phyloP scores from a whole-genome alignment of 768 basidiomycete species.

The Stropharia rugosoannulata region DNA sequence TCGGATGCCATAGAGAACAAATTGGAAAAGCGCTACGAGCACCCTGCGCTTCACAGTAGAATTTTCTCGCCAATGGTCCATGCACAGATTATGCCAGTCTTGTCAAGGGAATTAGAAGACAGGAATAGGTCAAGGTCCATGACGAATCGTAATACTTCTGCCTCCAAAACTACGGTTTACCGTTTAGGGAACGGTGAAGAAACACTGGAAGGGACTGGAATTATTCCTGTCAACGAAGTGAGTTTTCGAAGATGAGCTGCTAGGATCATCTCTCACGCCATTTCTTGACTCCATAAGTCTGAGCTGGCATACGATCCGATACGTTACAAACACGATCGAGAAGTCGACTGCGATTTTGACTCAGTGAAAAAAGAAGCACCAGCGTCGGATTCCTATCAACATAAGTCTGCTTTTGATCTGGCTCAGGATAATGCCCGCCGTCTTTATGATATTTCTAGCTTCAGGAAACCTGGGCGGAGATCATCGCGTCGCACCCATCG shows the following conservation, averaged over 20 bases:
- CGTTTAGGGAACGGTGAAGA: constrained; percentile 6
- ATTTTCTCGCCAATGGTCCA: constrained; percentile 73
- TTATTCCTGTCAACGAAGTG: constrained; percentile 22
- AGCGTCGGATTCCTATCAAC: background rate
- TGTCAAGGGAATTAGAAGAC: constrained; percentile 59
- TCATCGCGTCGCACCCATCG: background rate
- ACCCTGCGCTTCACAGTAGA: constrained; percentile 73
- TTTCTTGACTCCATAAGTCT: constrained; percentile 23
- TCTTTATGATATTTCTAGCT: background rate
- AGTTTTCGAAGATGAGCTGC: background rate
- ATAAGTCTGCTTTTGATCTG: background rate
- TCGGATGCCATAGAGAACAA: constrained; percentile 58
- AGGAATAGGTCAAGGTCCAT: constrained; percentile 28
- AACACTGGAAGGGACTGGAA: constrained; percentile 19
- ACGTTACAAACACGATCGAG: constrained; percentile 57
- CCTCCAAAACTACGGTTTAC: no score
- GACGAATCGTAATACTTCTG: background rate
- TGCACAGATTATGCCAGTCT: constrained; percentile 60
- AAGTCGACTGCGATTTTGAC: constrained; percentile 61
- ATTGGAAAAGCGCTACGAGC: constrained; percentile 78
- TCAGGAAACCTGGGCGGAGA: background rate
- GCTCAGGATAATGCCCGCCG: background rate
- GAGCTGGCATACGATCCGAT: constrained; percentile 61
- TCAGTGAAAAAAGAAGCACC: background rate
- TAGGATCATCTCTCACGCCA: background rate